Evolutionary conservation across 306 rosid genomes (phyloP).

Genomic region (Fagus crenata): DNA sequence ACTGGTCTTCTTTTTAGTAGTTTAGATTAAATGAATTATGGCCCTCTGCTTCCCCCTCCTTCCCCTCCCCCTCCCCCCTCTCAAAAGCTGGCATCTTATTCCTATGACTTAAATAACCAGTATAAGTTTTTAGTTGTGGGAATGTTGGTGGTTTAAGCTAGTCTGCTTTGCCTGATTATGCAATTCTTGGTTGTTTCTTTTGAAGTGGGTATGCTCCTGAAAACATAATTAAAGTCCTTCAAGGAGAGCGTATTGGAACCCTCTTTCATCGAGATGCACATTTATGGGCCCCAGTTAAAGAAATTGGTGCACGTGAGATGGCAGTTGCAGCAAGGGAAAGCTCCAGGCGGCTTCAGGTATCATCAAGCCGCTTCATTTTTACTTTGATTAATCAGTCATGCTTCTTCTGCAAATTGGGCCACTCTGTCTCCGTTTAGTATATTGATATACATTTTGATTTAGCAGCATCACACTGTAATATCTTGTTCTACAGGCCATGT

Average conservation of each 20-base stretch:
- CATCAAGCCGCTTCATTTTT: slow-evolving; percentile 17
- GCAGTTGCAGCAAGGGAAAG: slow-evolving; percentile 97
- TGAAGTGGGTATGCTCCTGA: slow-evolving; percentile 77
- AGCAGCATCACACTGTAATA: slow-evolving; percentile 26
- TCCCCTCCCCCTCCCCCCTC: too few relatives aligned
- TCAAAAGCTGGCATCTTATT: neutral
- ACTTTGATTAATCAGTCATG: too few relatives aligned
- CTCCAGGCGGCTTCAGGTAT: slow-evolving; percentile 93
- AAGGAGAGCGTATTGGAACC: slow-evolving; percentile 87
- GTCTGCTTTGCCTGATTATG: slow-evolving; percentile 26
- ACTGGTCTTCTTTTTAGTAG: neutral
- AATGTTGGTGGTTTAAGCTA: slow-evolving; percentile 17
- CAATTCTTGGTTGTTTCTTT: slow-evolving; percentile 19
- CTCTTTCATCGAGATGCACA: slow-evolving; percentile 92
- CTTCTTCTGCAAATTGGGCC: neutral
- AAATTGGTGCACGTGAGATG: slow-evolving; percentile 76
- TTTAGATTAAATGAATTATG: neutral
- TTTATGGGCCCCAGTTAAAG: slow-evolving; percentile 64
- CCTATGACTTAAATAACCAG: neutral
- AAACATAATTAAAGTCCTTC: slow-evolving; percentile 74
- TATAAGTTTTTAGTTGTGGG: slow-evolving; percentile 3
- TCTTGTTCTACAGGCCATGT: slow-evolving; percentile 58
- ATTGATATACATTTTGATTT: neutral
- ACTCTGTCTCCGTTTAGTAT: slow-evolving; percentile 2
- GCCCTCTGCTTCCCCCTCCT: too few relatives aligned